Percentiles rank a stretch among this genome's conserved stretches.
phyloP scores from a whole-genome alignment of 495 filamentous ascomycete genomes.

The Hyaloscypha variabilis region DNA sequence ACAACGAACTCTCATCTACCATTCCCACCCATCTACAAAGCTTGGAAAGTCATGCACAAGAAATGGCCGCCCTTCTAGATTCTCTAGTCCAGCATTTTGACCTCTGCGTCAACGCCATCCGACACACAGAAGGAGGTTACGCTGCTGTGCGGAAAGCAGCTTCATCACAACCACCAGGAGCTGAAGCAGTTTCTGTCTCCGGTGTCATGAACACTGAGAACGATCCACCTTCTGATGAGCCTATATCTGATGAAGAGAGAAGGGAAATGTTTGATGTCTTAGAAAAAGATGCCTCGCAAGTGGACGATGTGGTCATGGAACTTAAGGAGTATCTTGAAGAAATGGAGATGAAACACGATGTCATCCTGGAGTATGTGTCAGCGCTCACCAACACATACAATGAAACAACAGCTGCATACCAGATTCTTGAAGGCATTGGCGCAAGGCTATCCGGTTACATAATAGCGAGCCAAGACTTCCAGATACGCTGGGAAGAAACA shows the following conservation, averaged over 20 bases:
- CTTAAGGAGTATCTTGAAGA: slow-evolving; percentile 73
- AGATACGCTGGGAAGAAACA: slow-evolving; percentile 73
- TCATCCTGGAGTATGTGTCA: slow-evolving; percentile 57
- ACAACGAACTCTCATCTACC: slow-evolving; percentile 40
- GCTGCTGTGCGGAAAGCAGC: slow-evolving; percentile 65
- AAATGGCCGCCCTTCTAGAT: slow-evolving; percentile 81
- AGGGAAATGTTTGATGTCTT: slow-evolving; percentile 83
- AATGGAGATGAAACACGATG: slow-evolving; percentile 71
- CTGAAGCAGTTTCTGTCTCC: slow-evolving; percentile 56
- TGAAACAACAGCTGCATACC: slow-evolving; percentile 59
- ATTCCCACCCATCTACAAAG: slow-evolving; percentile 70
- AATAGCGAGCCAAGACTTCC: slow-evolving; percentile 70
- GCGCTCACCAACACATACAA: slow-evolving; percentile 51
- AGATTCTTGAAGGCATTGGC: slow-evolving; percentile 68
- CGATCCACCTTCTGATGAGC: slow-evolving; percentile 48
- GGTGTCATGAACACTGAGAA: slow-evolving; percentile 56
- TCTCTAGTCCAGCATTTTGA: slow-evolving; percentile 92
- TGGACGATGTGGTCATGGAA: slow-evolving; percentile 88
- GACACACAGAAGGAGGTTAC: slow-evolving; percentile 87
- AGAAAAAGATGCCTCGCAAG: slow-evolving; percentile 78
- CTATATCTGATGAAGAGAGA: slow-evolving; percentile 72
- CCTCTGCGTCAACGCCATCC: slow-evolving; percentile 88
- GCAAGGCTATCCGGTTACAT: slow-evolving; percentile 67
- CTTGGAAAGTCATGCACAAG: slow-evolving; percentile 76
- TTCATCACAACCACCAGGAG: slow-evolving; percentile 62